phyloP scores from a whole-genome alignment of 495 filamentous ascomycete genomes.

The Lophiostoma macrostomum region DNA sequence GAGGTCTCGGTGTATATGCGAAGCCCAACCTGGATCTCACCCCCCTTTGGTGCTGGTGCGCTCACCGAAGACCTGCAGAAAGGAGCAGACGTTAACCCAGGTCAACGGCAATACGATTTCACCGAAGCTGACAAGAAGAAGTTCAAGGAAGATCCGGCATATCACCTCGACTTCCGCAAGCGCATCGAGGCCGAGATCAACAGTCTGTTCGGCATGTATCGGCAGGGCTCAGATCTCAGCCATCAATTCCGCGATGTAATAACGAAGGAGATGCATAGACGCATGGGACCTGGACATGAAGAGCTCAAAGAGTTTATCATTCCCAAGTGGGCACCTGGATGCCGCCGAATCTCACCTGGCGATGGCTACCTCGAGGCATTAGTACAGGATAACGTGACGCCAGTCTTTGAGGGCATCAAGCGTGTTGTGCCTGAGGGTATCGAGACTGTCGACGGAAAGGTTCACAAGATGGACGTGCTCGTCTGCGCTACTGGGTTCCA shows the following conservation, averaged over 20 bases:
- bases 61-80: slow-evolving; percentile 25
- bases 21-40: slow-evolving; percentile 34
- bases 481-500: slow-evolving; percentile 38
- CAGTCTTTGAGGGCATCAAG: slow-evolving; percentile 29
- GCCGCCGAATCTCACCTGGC: slow-evolving; percentile 31
- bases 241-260: slow-evolving; percentile 33
- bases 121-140: slow-evolving; percentile 39
- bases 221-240: slow-evolving; percentile 32
- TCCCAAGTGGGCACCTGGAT: slow-evolving; percentile 36
- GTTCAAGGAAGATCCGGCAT: slow-evolving; percentile 38
- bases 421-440: slow-evolving; percentile 30
- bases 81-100: slow-evolving; percentile 30
- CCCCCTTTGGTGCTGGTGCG: slow-evolving; percentile 30
- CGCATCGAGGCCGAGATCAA: slow-evolving; percentile 38
- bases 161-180: slow-evolving; percentile 38
- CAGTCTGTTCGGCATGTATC: slow-evolving; percentile 39
- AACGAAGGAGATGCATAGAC: slow-evolving; percentile 34
- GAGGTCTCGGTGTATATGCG: slow-evolving; percentile 32
- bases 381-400: slow-evolving; percentile 29
- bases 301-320: slow-evolving; percentile 41
- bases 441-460: slow-evolving; percentile 27
- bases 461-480: slow-evolving; percentile 35
- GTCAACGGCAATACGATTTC: slow-evolving; percentile 36
- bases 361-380: slow-evolving; percentile 38
- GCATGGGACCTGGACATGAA: slow-evolving; percentile 38